These are phyloP conservation scores for Ochromonas danica DNA, from an alignment of 108 stramenopile genomes.

Conservation along the genomic window DNA sequence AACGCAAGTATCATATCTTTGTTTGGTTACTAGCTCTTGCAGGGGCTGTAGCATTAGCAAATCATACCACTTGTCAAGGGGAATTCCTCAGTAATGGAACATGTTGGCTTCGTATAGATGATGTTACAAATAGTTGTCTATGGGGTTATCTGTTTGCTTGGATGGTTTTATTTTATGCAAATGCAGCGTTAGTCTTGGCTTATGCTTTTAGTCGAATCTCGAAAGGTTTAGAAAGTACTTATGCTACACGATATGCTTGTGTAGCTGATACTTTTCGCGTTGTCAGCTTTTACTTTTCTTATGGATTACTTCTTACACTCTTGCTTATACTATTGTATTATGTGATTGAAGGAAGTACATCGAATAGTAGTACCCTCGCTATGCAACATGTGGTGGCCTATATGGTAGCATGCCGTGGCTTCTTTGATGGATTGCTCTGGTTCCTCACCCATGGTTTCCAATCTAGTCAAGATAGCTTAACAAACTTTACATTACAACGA, in stretches of 20 bases:
- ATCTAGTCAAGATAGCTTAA: background rate
- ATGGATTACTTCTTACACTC: background rate
- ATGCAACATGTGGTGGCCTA: conserved; percentile 8
- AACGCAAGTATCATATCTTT: background rate
- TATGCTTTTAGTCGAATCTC: conserved; percentile 2
- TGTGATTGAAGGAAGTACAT: background rate
- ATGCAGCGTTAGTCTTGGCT: background rate
- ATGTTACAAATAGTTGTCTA: background rate
- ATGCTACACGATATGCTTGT: conserved; percentile 27
- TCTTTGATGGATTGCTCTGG: conserved; percentile 25
- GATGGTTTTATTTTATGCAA: conserved; percentile 12
- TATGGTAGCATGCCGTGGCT: conserved; percentile 23
- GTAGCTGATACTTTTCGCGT: conserved; percentile 25
- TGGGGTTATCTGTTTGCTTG: conserved; percentile 25
- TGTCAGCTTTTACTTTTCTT: conserved; percentile 5
- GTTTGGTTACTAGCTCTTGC: background rate
- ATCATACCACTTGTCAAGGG: conserved; percentile 10
- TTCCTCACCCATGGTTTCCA: conserved; percentile 19
- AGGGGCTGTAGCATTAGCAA: background rate
- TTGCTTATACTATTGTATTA: background rate
- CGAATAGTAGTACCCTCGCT: background rate
- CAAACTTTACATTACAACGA: no score
- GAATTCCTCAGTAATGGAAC: conserved; percentile 13
- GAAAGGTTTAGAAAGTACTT: conserved; percentile 9
- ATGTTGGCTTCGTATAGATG: conserved; percentile 27